Evolutionary conservation across 306 rosid species (phyloP).

Genomic region (Coriaria nepalensis): DNA sequence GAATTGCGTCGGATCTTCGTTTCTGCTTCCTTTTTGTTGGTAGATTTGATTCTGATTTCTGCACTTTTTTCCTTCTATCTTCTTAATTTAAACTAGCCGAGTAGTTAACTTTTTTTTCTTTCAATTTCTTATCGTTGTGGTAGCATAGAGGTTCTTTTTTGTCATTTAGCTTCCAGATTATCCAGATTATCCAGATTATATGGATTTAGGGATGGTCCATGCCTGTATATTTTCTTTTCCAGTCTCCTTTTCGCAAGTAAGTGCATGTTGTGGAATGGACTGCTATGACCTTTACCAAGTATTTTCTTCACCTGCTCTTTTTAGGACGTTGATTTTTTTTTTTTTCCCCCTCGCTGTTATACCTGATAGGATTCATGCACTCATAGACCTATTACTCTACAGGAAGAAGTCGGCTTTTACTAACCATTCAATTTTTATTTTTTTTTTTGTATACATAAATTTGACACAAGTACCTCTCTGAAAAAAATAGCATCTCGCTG

Average conservation of each 20-base stretch:
- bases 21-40: conserved; percentile 10
- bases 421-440: no score
- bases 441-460: no score
- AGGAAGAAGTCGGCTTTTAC: no score
- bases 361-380: no score
- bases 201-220: conserved; percentile 10
- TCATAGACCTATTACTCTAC: no score
- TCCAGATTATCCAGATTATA: conserved; percentile 8
- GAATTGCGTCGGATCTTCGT: neutral
- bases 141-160: conserved; percentile 22
- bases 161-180: conserved; percentile 23
- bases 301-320: no score
- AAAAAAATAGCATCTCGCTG: no score
- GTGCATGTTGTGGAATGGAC: neutral
- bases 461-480: no score
- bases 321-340: no score
- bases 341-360: no score
- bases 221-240: conserved; percentile 7
- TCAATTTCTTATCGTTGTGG: neutral
- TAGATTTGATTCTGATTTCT: conserved; percentile 13
- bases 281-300: neutral
- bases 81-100: neutral
- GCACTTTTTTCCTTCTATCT: neutral
- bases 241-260: neutral
- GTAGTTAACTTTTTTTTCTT: conserved; percentile 2